Evolutionary conservation across 495 filamentous ascomycete genomes (phyloP), one percentile per base, ranked within the genome.

Genomic region (Aspergillus affinis): DNA sequence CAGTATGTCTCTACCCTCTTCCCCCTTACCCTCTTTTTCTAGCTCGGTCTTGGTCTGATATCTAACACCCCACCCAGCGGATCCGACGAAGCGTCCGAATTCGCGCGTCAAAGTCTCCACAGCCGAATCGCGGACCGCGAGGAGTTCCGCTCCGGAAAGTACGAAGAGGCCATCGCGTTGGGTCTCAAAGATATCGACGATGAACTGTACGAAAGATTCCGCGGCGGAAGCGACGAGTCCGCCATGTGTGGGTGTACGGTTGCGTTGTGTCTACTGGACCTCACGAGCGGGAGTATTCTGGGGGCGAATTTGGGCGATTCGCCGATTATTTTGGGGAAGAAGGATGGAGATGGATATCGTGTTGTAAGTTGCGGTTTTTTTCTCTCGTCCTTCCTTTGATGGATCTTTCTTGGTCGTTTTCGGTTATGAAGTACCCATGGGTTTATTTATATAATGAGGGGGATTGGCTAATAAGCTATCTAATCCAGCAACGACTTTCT

Each of bases 301-400:
- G 69, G 74, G 15, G 73, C 68, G 30, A 78, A 78, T 59, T 59
- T 78, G 18, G 76, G 76, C 2, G 76, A 78, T 63, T 77, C 76
- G 49, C 73, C 76, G 68, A 66, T 74, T 41, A 61, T 76, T 18
- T 32, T 77, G 47, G 75, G 70, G 12, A 72, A 73, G 57, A 59
- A 62, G 12, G 52, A n/a, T 10, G 21, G 18, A 26, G 7, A 36
- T 18, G 29, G 53, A 0, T 20, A 23, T 8, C 60, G 26, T 51
- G 12, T 60, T 58, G 49, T 55, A 52, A 57, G 23, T 48, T n/a
- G n/a, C n/a, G n/a, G n/a, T n/a, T n/a, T n/a, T n/a, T n/a, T n/a
- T n/a, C n/a, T n/a, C n/a, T n/a, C n/a, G n/a, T n/a, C n/a, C n/a
- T n/a, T n/a, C n/a, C n/a, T n/a, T n/a, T n/a, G n/a, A n/a, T n/a